Evolutionary conservation across 306 rosid genomes (phyloP).

Genomic region (Corylus heterophylla): DNA sequence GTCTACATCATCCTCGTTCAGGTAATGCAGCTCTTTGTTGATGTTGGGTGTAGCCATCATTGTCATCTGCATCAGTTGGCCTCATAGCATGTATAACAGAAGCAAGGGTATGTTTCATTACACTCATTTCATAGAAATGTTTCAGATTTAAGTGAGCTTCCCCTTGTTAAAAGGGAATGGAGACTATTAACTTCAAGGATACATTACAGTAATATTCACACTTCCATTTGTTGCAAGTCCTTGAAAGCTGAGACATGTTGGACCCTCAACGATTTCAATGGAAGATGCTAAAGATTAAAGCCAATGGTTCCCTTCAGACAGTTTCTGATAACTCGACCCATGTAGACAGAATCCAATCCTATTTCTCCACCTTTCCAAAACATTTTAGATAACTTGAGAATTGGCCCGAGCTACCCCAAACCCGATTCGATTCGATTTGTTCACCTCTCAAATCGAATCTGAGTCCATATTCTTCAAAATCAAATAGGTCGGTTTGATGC

Average conservation of each 20-base stretch:
- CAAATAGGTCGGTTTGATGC: not conserved
- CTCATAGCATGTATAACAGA: conserved; percentile 42
- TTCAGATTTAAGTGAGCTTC: not conserved
- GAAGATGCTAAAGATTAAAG: not conserved
- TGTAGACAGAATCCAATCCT: too few species aligned
- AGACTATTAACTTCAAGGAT: too few species aligned
- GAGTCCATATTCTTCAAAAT: not conserved
- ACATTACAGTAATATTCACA: too few species aligned
- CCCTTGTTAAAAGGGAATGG: not conserved
- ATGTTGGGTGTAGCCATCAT: conserved; percentile 91
- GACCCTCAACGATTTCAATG: not conserved
- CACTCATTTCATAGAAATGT: not conserved
- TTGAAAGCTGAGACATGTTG: not conserved
- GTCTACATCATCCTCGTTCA: conserved; percentile 41
- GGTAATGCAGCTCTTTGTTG: conserved; percentile 91
- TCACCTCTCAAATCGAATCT: not conserved
- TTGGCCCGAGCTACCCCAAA: not conserved
- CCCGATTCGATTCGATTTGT: not conserved
- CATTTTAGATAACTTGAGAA: not conserved
- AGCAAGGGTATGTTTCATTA: not conserved
- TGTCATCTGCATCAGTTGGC: conserved; percentile 83
- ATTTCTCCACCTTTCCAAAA: too few species aligned
- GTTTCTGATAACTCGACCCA: not conserved
- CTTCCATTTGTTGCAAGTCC: not conserved
- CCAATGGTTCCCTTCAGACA: not conserved